A percentile compares a stretch with the other conserved stretches of the same genome.
Evolutionary conservation across 106 monocot species (phyloP).

Genomic region (Dioscorea alata): DNA sequence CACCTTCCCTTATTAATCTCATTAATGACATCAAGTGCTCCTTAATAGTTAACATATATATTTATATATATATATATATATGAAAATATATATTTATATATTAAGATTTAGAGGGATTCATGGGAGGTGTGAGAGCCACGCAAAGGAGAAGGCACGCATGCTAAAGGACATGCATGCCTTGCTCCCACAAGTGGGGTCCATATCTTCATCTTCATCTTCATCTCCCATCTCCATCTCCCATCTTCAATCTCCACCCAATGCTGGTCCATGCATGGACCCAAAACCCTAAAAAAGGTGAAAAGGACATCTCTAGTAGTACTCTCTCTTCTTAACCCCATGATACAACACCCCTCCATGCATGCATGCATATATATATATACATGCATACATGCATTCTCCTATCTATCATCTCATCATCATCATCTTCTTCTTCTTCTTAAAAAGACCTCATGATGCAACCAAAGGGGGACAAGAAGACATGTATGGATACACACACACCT

Average conservation of each 20-base stretch:
- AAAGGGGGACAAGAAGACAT: conserved; percentile 17
- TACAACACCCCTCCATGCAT: too few species aligned
- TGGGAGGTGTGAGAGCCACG: conserved; percentile 14
- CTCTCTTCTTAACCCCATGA: too few species aligned
- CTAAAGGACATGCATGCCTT: conserved; percentile 13
- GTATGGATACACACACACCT: conserved; percentile 3
- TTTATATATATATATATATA: background rate
- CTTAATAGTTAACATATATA: background rate
- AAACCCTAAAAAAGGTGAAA: too few species aligned
- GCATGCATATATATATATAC: too few species aligned
- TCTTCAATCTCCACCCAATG: too few species aligned
- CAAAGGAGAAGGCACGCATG: conserved; percentile 8
- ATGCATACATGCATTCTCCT: too few species aligned
- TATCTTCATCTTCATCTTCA: too few species aligned
- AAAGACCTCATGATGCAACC: conserved; percentile 22
- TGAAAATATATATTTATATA: background rate
- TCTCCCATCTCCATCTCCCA: too few species aligned
- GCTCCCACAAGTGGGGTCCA: background rate
- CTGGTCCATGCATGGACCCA: too few species aligned
- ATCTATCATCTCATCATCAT: too few species aligned
- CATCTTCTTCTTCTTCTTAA: background rate
- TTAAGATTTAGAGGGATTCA: background rate
- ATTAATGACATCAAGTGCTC: background rate
- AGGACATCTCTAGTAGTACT: too few species aligned
- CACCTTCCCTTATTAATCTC: too few species aligned